Percentiles rank a stretch among this genome's conserved stretches.
These are phyloP conservation scores for Ceratobasidium sp. DNA, from an alignment of 1,284 basidiomycete genomes.

Conservation along the genomic window DNA sequence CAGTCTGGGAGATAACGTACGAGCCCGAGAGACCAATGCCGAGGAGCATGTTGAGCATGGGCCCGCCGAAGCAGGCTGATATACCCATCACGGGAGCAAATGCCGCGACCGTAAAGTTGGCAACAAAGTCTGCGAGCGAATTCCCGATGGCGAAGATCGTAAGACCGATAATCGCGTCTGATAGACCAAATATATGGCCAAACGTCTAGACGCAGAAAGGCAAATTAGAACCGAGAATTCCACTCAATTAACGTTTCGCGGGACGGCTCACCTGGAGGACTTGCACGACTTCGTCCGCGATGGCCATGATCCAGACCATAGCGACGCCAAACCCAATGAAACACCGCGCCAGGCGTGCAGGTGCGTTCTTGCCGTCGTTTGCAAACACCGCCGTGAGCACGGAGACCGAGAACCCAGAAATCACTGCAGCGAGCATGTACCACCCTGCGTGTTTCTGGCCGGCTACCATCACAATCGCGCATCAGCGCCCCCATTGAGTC, in stretches of 20 bases:
- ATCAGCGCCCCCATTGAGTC: constrained; percentile 41
- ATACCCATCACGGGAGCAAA: constrained; percentile 91
- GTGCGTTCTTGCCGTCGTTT: constrained; percentile 66
- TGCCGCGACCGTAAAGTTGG: constrained; percentile 94
- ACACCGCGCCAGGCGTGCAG: constrained; percentile 78
- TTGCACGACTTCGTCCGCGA: constrained; percentile 92
- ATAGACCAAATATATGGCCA: constrained; percentile 92
- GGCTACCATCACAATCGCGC: too few relatives aligned
- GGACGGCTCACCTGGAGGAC: constrained; percentile 74
- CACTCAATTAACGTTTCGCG: constrained; percentile 5
- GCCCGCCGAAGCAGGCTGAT: constrained; percentile 92
- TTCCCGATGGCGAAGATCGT: constrained; percentile 98
- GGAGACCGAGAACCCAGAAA: constrained; percentile 66
- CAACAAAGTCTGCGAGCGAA: constrained; percentile 94
- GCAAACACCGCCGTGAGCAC: constrained; percentile 70
- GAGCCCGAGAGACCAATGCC: constrained; percentile 85
- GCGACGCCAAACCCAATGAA: constrained; percentile 89
- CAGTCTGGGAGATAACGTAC: constrained; percentile 71
- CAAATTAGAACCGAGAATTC: constrained; percentile 13
- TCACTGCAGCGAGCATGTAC: constrained; percentile 66
- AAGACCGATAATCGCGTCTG: constrained; percentile 96
- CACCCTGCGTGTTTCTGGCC: constrained; percentile 64
- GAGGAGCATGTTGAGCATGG: constrained; percentile 96
- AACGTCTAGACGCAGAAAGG: constrained; percentile 69
- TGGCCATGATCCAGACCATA: constrained; percentile 95